A percentile compares a stretch with the other conserved stretches of the same genome.
These are phyloP conservation scores for Xylaria palmicola DNA, from an alignment of 495 filamentous ascomycete genomes.

Conservation along the genomic window DNA sequence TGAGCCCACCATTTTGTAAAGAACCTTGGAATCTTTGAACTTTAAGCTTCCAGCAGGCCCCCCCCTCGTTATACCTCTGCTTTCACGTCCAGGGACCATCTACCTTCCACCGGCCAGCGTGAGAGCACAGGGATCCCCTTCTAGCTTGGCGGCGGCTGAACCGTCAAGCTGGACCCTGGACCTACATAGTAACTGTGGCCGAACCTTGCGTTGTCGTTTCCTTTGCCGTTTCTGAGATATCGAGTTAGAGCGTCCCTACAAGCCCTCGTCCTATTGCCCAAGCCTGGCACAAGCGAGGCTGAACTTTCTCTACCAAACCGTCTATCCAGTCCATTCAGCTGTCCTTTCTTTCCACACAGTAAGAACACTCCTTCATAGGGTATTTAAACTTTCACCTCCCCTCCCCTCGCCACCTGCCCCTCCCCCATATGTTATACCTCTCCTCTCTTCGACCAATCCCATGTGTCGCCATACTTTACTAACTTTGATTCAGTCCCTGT, in stretches of 20 bases:
- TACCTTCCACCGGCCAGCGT: neutral
- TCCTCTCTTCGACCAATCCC: too few species aligned
- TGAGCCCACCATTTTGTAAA: too few species aligned
- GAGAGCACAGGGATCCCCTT: neutral
- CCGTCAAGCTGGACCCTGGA: neutral
- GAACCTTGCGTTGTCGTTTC: neutral
- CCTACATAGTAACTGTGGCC: neutral
- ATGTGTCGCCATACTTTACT: neutral
- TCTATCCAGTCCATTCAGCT: too few species aligned
- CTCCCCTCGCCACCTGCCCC: too few species aligned
- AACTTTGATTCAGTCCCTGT: neutral
- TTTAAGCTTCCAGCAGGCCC: too few species aligned
- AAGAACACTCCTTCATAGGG: too few species aligned
- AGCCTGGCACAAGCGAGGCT: slow-evolving; percentile 9
- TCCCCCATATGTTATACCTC: too few species aligned
- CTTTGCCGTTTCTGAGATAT: neutral
- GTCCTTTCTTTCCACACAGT: too few species aligned
- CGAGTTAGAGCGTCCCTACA: too few species aligned
- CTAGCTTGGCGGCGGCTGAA: neutral
- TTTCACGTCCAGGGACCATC: too few species aligned
- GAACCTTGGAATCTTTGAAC: too few species aligned
- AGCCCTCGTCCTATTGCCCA: neutral
- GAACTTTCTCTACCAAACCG: neutral
- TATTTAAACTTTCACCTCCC: too few species aligned
- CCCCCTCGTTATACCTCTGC: neutral